phyloP scores from a whole-genome alignment of 2,329 filamentous ascomycete genomes.

The Penicillium sp. region DNA sequence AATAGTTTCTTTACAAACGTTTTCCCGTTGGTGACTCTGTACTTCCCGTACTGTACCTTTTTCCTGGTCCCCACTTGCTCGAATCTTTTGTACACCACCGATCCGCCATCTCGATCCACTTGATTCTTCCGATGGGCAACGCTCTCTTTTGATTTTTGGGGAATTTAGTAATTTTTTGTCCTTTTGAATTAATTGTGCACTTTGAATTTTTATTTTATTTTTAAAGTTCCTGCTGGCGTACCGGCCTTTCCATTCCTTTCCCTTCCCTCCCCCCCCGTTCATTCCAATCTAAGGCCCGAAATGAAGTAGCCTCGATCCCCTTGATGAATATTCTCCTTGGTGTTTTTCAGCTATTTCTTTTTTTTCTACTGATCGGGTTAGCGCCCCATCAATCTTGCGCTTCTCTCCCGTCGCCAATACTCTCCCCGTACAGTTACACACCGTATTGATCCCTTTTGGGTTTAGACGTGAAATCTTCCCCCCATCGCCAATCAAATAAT shows the following conservation, averaged over 20 bases:
- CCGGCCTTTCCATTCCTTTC: constrained; percentile 3
- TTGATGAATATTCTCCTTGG: constrained; percentile 5
- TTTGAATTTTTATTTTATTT: background rate
- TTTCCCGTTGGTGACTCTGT: background rate
- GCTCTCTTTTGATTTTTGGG: background rate
- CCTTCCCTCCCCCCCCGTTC: constrained; percentile 11
- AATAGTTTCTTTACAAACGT: too few species aligned
- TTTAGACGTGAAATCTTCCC: background rate
- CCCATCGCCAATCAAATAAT: background rate
- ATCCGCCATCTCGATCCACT: constrained; percentile 23
- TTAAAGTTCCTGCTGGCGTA: constrained; percentile 17
- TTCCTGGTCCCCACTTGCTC: background rate
- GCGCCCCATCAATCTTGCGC: background rate
- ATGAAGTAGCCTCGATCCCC: constrained; percentile 29
- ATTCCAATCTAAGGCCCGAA: constrained; percentile 27
- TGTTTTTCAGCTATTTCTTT: constrained; percentile 3
- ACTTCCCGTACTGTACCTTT: background rate
- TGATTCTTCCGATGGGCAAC: constrained; percentile 21
- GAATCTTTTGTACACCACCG: constrained; percentile 6
- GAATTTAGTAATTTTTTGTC: background rate
- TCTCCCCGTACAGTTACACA: background rate
- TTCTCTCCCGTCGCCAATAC: background rate
- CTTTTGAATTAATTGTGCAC: background rate
- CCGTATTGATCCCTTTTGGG: background rate
- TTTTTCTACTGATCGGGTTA: background rate